phyloP scores from a whole-genome alignment of 176 grass and related monocot genomes.

The Alopecurus myosuroides region DNA sequence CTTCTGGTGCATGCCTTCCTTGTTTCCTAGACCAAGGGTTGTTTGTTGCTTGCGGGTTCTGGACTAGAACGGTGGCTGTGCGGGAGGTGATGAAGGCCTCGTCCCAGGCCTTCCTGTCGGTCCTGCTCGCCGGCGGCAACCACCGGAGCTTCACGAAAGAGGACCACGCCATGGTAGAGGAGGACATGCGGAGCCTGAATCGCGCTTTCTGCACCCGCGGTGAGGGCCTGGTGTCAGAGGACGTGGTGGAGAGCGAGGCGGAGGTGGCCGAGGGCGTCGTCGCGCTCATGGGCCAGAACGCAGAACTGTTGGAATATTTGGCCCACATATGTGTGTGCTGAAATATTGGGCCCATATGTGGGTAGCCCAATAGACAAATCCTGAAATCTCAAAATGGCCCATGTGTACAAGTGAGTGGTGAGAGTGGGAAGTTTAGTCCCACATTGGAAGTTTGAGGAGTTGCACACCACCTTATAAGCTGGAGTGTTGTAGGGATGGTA shows the following conservation, averaged over 20 bases:
- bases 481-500: no score
- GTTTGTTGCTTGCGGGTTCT: no score
- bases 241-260: slow-evolving; percentile 54
- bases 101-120: slow-evolving; percentile 49
- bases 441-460: no score
- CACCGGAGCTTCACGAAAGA: slow-evolving; percentile 31
- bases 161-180: slow-evolving; percentile 39
- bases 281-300: slow-evolving; percentile 42
- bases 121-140: slow-evolving; percentile 44
- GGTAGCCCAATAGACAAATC: no score
- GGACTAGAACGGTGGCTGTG: slow-evolving; percentile 34
- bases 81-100: slow-evolving; percentile 62
- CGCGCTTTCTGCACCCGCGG: slow-evolving; percentile 47
- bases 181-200: slow-evolving; percentile 59
- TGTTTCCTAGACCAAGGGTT: no score
- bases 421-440: no score
- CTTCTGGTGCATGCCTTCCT: no score
- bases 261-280: slow-evolving; percentile 31
- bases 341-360: no score
- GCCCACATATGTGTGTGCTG: no score
- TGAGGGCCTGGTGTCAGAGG: slow-evolving; percentile 51
- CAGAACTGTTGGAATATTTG: slow-evolving; percentile 57
- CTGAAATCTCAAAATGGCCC: no score
- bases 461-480: no score
- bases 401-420: no score